Conservation (phyloP, 139 green algal species). For the Astrephomene gubernaculifera region DNA sequence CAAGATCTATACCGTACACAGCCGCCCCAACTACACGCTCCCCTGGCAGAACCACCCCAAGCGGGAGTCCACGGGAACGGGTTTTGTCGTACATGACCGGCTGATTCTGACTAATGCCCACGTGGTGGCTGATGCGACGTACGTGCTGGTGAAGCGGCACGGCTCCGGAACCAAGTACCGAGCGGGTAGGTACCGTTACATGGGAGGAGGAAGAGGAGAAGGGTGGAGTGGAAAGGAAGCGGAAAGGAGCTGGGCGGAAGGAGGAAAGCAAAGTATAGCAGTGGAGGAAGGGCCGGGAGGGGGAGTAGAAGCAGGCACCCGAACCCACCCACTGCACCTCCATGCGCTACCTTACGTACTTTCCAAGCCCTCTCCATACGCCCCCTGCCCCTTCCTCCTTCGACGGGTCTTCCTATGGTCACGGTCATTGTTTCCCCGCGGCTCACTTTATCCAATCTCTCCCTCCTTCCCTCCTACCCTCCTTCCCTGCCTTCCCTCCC, state of each 20-base stretch:
- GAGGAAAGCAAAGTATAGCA: neutral
- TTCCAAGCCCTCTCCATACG: neutral
- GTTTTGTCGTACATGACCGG: constrained; percentile 74
- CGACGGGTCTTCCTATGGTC: neutral
- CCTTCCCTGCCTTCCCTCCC: neutral
- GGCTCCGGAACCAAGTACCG: constrained; percentile 68
- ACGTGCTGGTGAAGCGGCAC: constrained; percentile 80
- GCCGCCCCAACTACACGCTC: constrained; percentile 74
- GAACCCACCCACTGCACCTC: no score
- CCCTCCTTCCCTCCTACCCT: neutral
- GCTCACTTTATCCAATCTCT: no score
- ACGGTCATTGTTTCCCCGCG: neutral
- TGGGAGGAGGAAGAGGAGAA: neutral
- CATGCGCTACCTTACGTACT: no score
- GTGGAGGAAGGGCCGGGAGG: neutral
- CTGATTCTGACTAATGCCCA: constrained; percentile 87
- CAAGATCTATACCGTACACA: constrained; percentile 79
- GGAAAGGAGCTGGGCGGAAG: neutral
- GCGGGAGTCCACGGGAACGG: constrained; percentile 70
- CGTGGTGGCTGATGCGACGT: constrained; percentile 76
- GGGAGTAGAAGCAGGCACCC: no score
- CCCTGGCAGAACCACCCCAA: constrained; percentile 86
- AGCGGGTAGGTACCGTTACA: constrained; percentile 34
- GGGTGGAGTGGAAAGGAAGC: neutral
- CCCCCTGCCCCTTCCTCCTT: neutral